Conservation (phyloP, 441 rosid genomes). For the Lepidium campestre region DNA sequence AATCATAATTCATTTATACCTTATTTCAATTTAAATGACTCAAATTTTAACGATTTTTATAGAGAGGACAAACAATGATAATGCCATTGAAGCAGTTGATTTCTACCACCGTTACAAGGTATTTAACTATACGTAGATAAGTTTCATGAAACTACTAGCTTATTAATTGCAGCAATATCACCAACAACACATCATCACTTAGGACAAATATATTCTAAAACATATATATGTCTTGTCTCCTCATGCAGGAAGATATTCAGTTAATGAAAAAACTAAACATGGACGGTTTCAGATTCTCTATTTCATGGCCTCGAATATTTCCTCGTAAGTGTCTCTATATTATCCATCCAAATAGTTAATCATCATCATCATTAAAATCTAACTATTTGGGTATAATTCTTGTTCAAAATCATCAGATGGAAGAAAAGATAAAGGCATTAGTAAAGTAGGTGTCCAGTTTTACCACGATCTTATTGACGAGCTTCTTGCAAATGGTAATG, state of each 20-base stretch:
- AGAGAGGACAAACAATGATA: constrained; percentile 32
- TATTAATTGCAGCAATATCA: background rate
- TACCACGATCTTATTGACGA: constrained; percentile 34
- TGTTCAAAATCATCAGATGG: constrained; percentile 24
- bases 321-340: constrained; percentile 26
- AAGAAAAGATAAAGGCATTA: constrained; percentile 26
- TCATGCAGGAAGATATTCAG: constrained; percentile 26
- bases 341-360: background rate
- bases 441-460: constrained; percentile 27
- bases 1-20: background rate
- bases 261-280: constrained; percentile 21
- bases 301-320: constrained; percentile 36
- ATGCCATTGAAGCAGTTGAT: constrained; percentile 23
- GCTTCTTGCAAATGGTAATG: constrained; percentile 24
- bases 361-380: too few relatives aligned
- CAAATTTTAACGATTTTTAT: background rate
- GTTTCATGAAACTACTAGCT: background rate
- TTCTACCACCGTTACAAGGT: constrained; percentile 27
- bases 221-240: background rate
- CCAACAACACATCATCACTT: background rate
- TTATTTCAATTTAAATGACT: background rate
- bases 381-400: background rate
- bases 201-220: background rate
- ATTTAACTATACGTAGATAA: background rate
- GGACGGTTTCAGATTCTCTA: constrained; percentile 33